Conservation (phyloP, 1,139 yeast species). For the Petasospora fabianii region DNA sequence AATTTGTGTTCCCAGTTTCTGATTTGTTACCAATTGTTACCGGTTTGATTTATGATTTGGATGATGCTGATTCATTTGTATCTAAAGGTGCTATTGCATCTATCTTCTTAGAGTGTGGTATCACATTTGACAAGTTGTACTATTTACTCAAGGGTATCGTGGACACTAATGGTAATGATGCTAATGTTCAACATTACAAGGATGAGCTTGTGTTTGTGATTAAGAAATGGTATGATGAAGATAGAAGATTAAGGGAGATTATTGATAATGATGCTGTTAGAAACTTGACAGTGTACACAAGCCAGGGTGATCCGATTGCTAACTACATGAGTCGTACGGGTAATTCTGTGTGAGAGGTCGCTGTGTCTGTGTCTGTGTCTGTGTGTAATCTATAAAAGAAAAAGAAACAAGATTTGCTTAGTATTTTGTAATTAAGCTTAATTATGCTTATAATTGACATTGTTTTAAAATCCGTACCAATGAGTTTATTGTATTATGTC, state of each 20-base stretch:
- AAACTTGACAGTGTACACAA: conserved; percentile 9
- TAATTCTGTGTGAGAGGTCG: conserved; percentile 17
- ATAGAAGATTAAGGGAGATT: conserved; percentile 56
- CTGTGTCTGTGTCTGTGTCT: too few species aligned
- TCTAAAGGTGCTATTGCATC: conserved; percentile 57
- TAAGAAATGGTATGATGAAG: conserved; percentile 61
- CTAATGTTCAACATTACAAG: conserved; percentile 39
- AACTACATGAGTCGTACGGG: conserved; percentile 23
- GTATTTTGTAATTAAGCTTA: too few species aligned
- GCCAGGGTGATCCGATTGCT: conserved; percentile 13
- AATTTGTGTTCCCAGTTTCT: conserved; percentile 77
- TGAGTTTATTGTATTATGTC: too few species aligned
- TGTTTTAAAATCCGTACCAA: too few species aligned
- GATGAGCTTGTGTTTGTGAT: conserved; percentile 36
- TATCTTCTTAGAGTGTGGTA: conserved; percentile 73
- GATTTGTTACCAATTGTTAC: conserved; percentile 58
- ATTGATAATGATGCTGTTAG: conserved; percentile 19
- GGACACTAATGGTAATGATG: conserved; percentile 50
- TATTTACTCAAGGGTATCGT: conserved; percentile 63
- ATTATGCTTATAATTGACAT: too few species aligned
- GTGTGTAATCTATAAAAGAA: not conserved
- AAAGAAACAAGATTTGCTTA: too few species aligned
- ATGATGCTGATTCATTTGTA: conserved; percentile 28
- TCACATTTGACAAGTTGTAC: conserved; percentile 66
- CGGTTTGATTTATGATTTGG: conserved; percentile 30